These are phyloP conservation scores for Claviceps sp. DNA, from an alignment of 2,329 filamentous ascomycete species.

Conservation along the genomic window DNA sequence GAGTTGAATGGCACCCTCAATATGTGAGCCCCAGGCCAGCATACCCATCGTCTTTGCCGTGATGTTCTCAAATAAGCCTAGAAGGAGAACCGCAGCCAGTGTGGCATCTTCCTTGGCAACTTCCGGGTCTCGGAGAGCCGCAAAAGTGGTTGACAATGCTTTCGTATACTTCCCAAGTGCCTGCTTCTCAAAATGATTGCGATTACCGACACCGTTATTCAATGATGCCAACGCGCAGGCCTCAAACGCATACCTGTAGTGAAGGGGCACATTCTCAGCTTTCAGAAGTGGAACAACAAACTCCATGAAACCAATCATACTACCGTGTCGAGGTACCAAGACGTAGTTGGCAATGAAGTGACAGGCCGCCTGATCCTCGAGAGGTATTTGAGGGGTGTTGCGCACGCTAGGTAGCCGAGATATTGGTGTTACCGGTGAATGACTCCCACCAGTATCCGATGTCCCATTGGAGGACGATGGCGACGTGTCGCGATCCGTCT, in stretches of 20 bases:
- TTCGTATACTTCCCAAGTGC: slow-evolving; percentile 41
- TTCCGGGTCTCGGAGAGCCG: slow-evolving; percentile 37
- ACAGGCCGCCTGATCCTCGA: slow-evolving; percentile 42
- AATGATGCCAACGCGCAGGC: slow-evolving; percentile 46
- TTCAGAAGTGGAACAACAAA: slow-evolving; percentile 44
- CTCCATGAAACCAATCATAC: slow-evolving; percentile 42
- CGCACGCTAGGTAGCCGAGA: slow-evolving; percentile 12
- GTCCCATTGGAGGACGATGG: slow-evolving; percentile 9
- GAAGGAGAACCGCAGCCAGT: slow-evolving; percentile 43
- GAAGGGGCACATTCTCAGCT: slow-evolving; percentile 26
- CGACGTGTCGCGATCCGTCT: slow-evolving; percentile 9
- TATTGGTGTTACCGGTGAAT: slow-evolving; percentile 8
- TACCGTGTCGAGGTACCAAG: slow-evolving; percentile 36
- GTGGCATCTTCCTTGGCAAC: slow-evolving; percentile 41
- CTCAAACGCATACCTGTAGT: slow-evolving; percentile 42
- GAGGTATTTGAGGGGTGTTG: slow-evolving; percentile 27
- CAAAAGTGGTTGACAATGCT: slow-evolving; percentile 38
- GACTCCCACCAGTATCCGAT: slow-evolving; percentile 1
- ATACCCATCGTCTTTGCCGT: slow-evolving; percentile 39
- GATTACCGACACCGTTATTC: slow-evolving; percentile 32
- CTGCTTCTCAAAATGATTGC: slow-evolving; percentile 20
- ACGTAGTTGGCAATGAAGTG: slow-evolving; percentile 51
- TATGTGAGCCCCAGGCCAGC: slow-evolving; percentile 48
- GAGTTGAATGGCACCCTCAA: slow-evolving; percentile 50
- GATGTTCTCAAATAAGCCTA: slow-evolving; percentile 50